These are phyloP conservation scores for Suillus decipiens DNA, from an alignment of 768 basidiomycete genomes.

Conservation along the genomic window DNA sequence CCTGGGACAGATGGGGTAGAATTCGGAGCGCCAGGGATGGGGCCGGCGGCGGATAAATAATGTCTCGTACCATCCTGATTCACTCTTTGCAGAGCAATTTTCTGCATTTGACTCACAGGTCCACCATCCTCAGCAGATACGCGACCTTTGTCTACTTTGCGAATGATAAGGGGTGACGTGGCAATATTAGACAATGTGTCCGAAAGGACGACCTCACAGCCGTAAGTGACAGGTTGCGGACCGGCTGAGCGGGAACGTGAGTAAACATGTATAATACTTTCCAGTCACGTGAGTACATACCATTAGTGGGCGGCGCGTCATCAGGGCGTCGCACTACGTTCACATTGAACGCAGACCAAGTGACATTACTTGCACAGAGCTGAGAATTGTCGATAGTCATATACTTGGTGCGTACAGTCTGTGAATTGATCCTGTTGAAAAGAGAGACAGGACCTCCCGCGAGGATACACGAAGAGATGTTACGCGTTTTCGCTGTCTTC, in stretches of 20 bases:
- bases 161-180: constrained; percentile 83
- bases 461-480: constrained; percentile 87
- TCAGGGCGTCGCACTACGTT: constrained; percentile 80
- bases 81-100: constrained; percentile 86
- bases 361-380: constrained; percentile 84
- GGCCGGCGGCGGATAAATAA: constrained; percentile 88
- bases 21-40: constrained; percentile 75
- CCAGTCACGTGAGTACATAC: constrained; percentile 62
- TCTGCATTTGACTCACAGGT: constrained; percentile 96
- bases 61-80: constrained; percentile 82
- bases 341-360: constrained; percentile 95
- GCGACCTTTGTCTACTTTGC: constrained; percentile 90
- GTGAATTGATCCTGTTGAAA: constrained; percentile 95
- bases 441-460: constrained; percentile 88
- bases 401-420: constrained; percentile 96
- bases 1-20: constrained; percentile 73
- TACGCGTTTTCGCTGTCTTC: constrained; percentile 94
- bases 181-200: constrained; percentile 85
- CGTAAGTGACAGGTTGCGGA: constrained; percentile 88
- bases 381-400: constrained; percentile 89
- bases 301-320: constrained; percentile 57
- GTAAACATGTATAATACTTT: constrained; percentile 36
- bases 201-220: constrained; percentile 83
- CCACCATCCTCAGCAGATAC: constrained; percentile 88
- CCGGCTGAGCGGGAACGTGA: constrained; percentile 53